Evolutionary conservation across 169 alveolate species (phyloP), one percentile per base, ranked within the genome.

Genomic region (Plasmodium yoelii): DNA sequence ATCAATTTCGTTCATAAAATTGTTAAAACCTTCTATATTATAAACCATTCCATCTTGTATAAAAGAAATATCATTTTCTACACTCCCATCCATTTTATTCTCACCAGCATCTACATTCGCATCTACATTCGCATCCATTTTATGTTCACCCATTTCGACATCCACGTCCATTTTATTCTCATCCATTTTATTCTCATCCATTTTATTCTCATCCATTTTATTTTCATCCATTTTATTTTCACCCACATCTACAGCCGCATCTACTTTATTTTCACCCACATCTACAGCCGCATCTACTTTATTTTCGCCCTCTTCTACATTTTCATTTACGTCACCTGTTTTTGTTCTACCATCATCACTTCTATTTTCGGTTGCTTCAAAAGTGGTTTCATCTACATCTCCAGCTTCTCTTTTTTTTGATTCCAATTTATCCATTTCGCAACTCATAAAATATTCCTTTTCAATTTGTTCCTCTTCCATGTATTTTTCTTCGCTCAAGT

Each of bases 1-100:
- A 51, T 77, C 65, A 74, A 42, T 77, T 56, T 77, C 77, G 26
- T 64, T 22, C 77, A 63, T 77, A 56, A 77, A 77, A 49, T 49
- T 55, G 22, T 77, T 75, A 4, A 10, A 42, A 26, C 75, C 34
- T 77, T 77, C 88, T 44, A 77, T 63, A 77, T 59, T 42, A 51
- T 60, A 59, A 42, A 18, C 61, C 8, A 59, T 39, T 47, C 61
- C 88, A 59, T 73, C 51, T 51, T 9, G 24, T 7, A 3, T 9
- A 10, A 39, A 34, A 34, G 42, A 34, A 34, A 4, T 34, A 34
- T 0, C 42, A 34, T 4, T 34, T 5, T 5, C 42, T 34, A 22
- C 26, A 22, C 1, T 22, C 26, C 1, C 26, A 22, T 22, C 26
- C 26, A 22, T 22, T 22, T 22, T 22, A 22, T 22, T 22, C 1